A percentile compares a stretch with the other conserved stretches of the same genome.
phyloP scores from a whole-genome alignment of 2,329 filamentous ascomycete genomes.

The Cladosporium colombiae region DNA sequence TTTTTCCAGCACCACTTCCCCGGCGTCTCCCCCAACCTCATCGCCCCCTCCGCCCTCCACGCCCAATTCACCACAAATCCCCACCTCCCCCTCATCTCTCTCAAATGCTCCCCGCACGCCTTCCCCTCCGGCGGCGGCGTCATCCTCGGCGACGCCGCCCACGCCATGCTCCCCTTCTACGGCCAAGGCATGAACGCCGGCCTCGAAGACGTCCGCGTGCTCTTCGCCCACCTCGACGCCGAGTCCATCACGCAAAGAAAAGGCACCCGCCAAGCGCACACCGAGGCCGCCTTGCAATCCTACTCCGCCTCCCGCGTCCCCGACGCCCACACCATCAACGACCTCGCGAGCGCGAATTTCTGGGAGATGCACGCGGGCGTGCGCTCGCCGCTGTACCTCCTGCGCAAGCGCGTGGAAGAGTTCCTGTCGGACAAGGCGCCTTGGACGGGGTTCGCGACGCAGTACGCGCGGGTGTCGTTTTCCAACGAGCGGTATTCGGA shows the following conservation, averaged over 20 bases:
- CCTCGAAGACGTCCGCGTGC: conserved; percentile 85
- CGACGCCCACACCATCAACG: conserved; percentile 88
- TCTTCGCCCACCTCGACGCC: conserved; percentile 80
- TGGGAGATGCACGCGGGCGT: conserved; percentile 90
- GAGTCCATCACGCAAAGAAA: conserved; percentile 47
- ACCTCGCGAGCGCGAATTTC: conserved; percentile 88
- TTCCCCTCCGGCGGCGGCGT: conserved; percentile 69
- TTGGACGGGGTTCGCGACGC: conserved; percentile 80
- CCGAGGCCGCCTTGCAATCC: conserved; percentile 58
- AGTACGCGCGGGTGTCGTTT: conserved; percentile 91
- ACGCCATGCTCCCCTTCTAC: conserved; percentile 98
- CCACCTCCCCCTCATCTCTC: conserved; percentile 87
- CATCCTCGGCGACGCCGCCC: conserved; percentile 89
- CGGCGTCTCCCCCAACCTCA: conserved; percentile 69
- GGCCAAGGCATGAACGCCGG: conserved; percentile 98
- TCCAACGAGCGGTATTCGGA: conserved; percentile 89
- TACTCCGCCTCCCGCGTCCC: conserved; percentile 74
- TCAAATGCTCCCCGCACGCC: conserved; percentile 91
- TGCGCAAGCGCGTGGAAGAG: conserved; percentile 87
- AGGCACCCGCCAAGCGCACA: conserved; percentile 35
- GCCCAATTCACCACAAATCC: conserved; percentile 78
- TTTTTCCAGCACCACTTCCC: conserved; percentile 88
- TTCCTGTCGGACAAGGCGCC: conserved; percentile 75
- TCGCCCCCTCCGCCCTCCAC: conserved; percentile 66
- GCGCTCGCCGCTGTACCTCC: conserved; percentile 70